These are phyloP conservation scores for Gracilaria vermiculophylla DNA, from an alignment of 23 red algal species.

Conservation along the genomic window DNA sequence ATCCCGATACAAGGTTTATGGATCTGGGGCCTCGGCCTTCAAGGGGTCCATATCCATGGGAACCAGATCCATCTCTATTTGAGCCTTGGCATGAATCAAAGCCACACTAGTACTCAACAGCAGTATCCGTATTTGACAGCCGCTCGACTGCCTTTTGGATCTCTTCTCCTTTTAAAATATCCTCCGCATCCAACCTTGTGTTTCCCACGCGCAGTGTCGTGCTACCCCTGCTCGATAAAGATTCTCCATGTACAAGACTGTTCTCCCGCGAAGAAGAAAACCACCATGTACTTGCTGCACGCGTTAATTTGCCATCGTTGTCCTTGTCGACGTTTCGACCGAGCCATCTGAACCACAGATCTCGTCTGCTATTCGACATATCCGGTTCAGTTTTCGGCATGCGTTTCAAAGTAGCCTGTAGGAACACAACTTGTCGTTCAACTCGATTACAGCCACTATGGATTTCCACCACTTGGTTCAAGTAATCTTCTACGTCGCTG, in stretches of 20 bases:
- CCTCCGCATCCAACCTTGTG: constrained; percentile 2
- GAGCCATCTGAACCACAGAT: not conserved
- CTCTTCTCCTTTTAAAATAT: constrained; percentile 10
- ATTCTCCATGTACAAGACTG: not conserved
- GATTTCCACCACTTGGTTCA: constrained; percentile 4
- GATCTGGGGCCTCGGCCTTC: constrained; percentile 30
- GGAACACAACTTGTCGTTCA: constrained; percentile 1
- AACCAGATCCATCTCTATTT: constrained; percentile 52
- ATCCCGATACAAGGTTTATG: constrained; percentile 31
- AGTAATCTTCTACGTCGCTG: constrained; percentile 22
- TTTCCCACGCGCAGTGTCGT: not conserved
- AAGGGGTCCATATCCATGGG: constrained; percentile 31
- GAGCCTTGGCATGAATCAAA: not conserved
- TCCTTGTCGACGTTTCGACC: not conserved
- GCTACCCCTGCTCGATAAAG: not conserved
- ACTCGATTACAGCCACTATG: not conserved
- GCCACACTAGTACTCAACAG: constrained; percentile 13
- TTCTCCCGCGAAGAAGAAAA: constrained; percentile 6
- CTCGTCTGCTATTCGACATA: not conserved
- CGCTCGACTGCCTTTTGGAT: constrained; percentile 5
- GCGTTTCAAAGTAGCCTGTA: not conserved
- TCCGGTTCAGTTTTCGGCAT: constrained; percentile 1
- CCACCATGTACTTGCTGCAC: constrained; percentile 18
- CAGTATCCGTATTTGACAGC: not conserved
- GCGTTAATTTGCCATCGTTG: not conserved